A percentile compares a stretch with the other conserved stretches of the same genome.
Conservation (phyloP, 768 basidiomycete genomes). For the Tulasnella sp. region DNA sequence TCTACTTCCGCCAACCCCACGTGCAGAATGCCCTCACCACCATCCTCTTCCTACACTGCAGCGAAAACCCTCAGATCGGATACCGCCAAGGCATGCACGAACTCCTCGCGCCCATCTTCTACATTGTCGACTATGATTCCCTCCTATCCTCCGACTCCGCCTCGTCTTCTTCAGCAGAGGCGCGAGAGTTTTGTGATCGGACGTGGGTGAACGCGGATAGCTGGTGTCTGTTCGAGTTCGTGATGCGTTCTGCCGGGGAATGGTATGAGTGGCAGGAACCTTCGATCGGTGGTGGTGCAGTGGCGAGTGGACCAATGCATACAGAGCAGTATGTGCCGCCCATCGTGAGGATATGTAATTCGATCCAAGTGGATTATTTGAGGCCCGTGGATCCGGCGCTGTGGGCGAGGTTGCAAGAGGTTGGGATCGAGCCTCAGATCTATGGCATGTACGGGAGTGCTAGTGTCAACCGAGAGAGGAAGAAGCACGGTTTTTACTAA, state of each 20-base stretch:
- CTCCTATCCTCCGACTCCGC: slow-evolving; percentile 24
- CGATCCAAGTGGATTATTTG: slow-evolving; percentile 63
- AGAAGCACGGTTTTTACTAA: no score
- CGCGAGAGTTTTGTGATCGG: slow-evolving; percentile 52
- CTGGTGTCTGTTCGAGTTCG: slow-evolving; percentile 63
- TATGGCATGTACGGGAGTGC: slow-evolving; percentile 71
- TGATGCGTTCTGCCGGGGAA: slow-evolving; percentile 69
- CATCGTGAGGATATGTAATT: slow-evolving; percentile 72
- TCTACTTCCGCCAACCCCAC: slow-evolving; percentile 67
- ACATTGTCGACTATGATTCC: slow-evolving; percentile 76
- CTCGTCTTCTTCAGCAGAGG: slow-evolving; percentile 21
- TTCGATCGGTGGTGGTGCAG: slow-evolving; percentile 14
- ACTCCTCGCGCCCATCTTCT: slow-evolving; percentile 76
- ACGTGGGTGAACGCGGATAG: slow-evolving; percentile 76
- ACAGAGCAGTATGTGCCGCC: slow-evolving; percentile 61
- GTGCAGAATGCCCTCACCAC: slow-evolving; percentile 75
- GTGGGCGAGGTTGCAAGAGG: slow-evolving; percentile 59
- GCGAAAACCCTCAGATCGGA: slow-evolving; percentile 68
- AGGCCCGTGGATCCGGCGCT: slow-evolving; percentile 70
- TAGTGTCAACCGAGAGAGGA: no score
- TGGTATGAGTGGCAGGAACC: slow-evolving; percentile 52
- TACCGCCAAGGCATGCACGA: slow-evolving; percentile 99
- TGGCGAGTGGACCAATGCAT: slow-evolving; percentile 28
- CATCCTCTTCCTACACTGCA: slow-evolving; percentile 75
- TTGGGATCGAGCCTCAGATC: slow-evolving; percentile 89